phyloP scores from a whole-genome alignment of 2,329 filamentous ascomycete genomes.

The Alternaria burnsii region DNA sequence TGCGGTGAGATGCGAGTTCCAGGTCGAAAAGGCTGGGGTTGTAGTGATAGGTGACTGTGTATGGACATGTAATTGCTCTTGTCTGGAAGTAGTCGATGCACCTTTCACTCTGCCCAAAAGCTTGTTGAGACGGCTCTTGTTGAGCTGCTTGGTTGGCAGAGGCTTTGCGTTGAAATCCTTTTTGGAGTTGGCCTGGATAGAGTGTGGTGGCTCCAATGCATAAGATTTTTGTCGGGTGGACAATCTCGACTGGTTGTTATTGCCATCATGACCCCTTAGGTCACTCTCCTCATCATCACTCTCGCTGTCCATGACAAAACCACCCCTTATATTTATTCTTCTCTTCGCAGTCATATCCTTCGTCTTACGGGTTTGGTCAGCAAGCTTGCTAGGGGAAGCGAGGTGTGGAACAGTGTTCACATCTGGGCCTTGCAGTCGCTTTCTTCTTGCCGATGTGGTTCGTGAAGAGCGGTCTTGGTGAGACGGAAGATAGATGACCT shows the following conservation, averaged over 20 bases:
- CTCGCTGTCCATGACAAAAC: constrained; percentile 20
- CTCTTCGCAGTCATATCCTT: not conserved
- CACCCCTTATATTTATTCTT: constrained; percentile 9
- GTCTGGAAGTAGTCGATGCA: not conserved
- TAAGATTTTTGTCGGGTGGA: no score
- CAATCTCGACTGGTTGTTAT: not conserved
- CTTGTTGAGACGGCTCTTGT: constrained; percentile 10
- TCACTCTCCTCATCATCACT: constrained; percentile 7
- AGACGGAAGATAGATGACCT: not conserved
- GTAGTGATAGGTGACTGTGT: not conserved
- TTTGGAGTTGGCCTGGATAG: not conserved
- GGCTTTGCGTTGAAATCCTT: not conserved
- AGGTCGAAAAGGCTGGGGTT: not conserved
- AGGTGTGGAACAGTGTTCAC: not conserved
- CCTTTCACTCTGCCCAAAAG: constrained; percentile 8
- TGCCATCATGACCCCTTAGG: not conserved
- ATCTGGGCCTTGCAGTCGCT: not conserved
- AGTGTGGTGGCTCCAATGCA: not conserved
- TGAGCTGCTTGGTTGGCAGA: constrained; percentile 6
- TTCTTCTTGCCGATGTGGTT: no score
- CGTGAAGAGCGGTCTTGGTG: not conserved
- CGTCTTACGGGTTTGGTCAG: no score
- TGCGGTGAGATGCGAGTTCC: not conserved
- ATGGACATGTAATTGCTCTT: not conserved
- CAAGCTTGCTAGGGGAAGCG: not conserved